Conservation (phyloP, 257 asterid species). For the Salvia miltiorrhiza region DNA sequence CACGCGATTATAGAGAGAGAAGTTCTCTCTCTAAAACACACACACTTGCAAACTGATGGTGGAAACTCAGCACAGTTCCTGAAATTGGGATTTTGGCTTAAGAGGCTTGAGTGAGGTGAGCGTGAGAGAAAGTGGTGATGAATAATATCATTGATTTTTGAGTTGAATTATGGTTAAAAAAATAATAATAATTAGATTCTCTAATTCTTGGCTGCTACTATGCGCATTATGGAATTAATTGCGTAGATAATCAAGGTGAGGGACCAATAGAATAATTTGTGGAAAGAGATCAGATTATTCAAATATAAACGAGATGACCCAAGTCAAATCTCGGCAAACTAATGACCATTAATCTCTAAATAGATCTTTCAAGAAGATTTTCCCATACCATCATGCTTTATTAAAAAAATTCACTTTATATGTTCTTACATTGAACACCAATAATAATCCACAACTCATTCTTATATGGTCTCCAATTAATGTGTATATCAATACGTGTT, state of each 20-base stretch:
- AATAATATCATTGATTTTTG: constrained; percentile 13
- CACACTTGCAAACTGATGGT: constrained; percentile 6
- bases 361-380: background rate
- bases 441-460: background rate
- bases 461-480: background rate
- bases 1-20: background rate
- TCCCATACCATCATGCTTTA: background rate
- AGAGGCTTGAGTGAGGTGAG: constrained; percentile 15
- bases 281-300: background rate
- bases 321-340: constrained; percentile 24
- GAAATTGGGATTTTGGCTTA: constrained; percentile 21
- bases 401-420: background rate
- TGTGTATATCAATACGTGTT: background rate
- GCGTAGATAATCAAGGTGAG: background rate
- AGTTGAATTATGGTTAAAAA: constrained; percentile 5
- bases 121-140: background rate
- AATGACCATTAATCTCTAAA: background rate
- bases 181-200: constrained; percentile 32
- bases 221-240: constrained; percentile 15
- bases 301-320: constrained; percentile 21
- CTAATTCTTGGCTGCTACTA: constrained; percentile 27
- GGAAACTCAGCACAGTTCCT: constrained; percentile 17
- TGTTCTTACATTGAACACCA: background rate
- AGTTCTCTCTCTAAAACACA: constrained; percentile 16
- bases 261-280: constrained; percentile 25